Evolutionary conservation across 2,329 filamentous ascomycete species (phyloP).

Genomic region (Apiospora phragmitis): DNA sequence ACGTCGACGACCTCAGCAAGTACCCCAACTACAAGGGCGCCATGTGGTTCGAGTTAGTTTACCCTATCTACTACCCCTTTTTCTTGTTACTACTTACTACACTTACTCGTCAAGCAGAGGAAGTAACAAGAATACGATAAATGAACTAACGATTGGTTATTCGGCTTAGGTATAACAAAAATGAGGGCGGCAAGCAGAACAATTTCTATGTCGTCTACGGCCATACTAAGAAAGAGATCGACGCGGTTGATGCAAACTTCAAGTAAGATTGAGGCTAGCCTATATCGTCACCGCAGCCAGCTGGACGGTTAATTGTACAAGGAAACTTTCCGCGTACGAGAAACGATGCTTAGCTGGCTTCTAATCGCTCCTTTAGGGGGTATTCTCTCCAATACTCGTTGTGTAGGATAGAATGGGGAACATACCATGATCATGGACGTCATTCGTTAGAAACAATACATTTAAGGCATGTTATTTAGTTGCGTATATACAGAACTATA

Average conservation of each 20-base stretch:
- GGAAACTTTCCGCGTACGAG: too few species aligned
- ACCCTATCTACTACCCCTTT: not conserved
- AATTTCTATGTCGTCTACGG: conserved; percentile 17
- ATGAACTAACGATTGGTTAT: not conserved
- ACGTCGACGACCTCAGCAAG: conserved; percentile 11
- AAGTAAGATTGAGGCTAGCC: not conserved
- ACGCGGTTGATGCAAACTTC: conserved; percentile 13
- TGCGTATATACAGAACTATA: too few species aligned
- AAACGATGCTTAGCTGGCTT: too few species aligned
- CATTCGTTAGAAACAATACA: not conserved
- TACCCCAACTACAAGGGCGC: conserved; percentile 17
- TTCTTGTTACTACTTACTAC: not conserved
- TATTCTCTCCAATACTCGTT: too few species aligned
- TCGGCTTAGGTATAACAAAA: not conserved
- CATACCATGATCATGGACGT: not conserved
- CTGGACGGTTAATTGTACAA: too few species aligned
- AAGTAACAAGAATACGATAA: not conserved
- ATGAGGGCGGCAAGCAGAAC: conserved; percentile 11
- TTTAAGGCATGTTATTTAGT: too few species aligned
- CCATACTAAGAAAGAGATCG: conserved; percentile 10
- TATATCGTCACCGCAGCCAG: not conserved
- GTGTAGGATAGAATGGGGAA: not conserved
- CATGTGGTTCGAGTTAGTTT: conserved; percentile 19
- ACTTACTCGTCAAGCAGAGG: not conserved
- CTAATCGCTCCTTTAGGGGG: not conserved